Conservation (phyloP, 1,139 yeast species). For the Suhomyces ambrosiae region DNA sequence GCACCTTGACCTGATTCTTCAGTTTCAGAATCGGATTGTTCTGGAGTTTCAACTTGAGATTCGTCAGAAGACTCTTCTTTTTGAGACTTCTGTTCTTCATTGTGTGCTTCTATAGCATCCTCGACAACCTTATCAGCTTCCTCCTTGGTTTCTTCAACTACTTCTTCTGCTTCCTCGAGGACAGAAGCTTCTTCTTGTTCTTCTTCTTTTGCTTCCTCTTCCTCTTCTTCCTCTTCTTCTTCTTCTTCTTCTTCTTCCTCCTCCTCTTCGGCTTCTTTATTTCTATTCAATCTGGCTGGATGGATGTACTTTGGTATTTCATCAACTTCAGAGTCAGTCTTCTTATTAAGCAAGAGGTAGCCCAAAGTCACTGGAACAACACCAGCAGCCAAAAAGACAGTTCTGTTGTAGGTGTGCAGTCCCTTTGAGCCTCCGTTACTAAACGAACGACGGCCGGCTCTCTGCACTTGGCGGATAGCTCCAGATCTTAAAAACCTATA, state of each 20-base stretch:
- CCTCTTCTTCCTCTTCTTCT: slow-evolving; percentile 15
- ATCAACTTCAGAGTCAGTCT: slow-evolving; percentile 10
- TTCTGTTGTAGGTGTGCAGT: slow-evolving; percentile 13
- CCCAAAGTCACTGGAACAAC: slow-evolving; percentile 18
- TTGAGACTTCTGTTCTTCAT: slow-evolving; percentile 1
- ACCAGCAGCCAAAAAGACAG: slow-evolving; percentile 17
- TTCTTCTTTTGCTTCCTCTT: slow-evolving; percentile 17
- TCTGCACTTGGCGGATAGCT: slow-evolving; percentile 16
- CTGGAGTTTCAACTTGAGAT: background rate
- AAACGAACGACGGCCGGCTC: slow-evolving; percentile 17
- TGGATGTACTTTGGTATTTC: slow-evolving; percentile 10
- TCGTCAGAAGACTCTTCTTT: slow-evolving; percentile 1
- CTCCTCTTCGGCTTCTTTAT: slow-evolving; percentile 13
- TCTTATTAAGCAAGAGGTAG: slow-evolving; percentile 14
- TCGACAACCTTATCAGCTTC: slow-evolving; percentile 13
- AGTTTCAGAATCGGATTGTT: slow-evolving; percentile 12
- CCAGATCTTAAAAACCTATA: slow-evolving; percentile 18
- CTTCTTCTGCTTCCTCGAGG: slow-evolving; percentile 5
- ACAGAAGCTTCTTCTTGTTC: slow-evolving; percentile 9
- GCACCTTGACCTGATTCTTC: slow-evolving; percentile 43
- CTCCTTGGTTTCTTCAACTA: slow-evolving; percentile 9
- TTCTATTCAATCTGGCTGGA: slow-evolving; percentile 13
- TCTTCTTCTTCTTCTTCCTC: slow-evolving; percentile 17
- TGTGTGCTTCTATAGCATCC: slow-evolving; percentile 25
- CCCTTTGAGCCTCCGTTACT: slow-evolving; percentile 12